These are phyloP conservation scores for Populus hybrid DNA, from an alignment of 441 rosid species.

Conservation along the genomic window DNA sequence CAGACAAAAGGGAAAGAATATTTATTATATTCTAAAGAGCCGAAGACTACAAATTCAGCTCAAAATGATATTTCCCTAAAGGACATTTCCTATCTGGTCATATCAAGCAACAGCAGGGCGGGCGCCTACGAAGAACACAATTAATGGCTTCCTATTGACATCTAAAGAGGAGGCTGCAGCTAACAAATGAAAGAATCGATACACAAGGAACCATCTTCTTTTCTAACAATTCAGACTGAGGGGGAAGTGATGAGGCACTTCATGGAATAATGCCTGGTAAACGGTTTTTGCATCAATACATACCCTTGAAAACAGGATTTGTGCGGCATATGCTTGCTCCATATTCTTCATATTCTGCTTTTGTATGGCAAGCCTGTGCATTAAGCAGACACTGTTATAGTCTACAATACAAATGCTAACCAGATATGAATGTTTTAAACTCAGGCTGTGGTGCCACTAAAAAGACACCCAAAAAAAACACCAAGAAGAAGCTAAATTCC, in stretches of 20 bases:
- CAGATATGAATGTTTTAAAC: not conserved
- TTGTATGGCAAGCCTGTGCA: slow-evolving; percentile 89
- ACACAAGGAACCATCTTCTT: slow-evolving; percentile 18
- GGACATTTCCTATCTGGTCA: slow-evolving; percentile 21
- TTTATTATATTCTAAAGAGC: slow-evolving; percentile 31
- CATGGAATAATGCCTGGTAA: slow-evolving; percentile 11
- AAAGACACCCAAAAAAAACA: not conserved
- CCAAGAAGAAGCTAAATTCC: not conserved
- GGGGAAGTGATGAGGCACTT: slow-evolving; percentile 13
- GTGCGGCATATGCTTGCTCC: slow-evolving; percentile 99
- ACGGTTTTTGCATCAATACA: slow-evolving; percentile 56
- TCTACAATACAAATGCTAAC: not conserved
- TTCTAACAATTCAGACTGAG: slow-evolving; percentile 17
- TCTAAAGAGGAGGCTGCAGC: slow-evolving; percentile 16
- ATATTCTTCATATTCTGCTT: slow-evolving; percentile 93
- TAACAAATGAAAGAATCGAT: slow-evolving; percentile 44
- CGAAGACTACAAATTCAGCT: slow-evolving; percentile 44
- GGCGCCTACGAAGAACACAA: slow-evolving; percentile 19
- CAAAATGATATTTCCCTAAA: slow-evolving; percentile 22
- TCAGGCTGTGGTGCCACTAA: not conserved
- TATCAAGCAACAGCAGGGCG: not conserved
- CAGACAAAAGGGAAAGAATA: not conserved
- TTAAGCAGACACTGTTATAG: slow-evolving; percentile 9
- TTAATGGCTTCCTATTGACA: slow-evolving; percentile 23
- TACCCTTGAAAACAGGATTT: slow-evolving; percentile 96